phyloP scores from a whole-genome alignment of 1,139 yeast genomes.

The Hansenula sp. region DNA sequence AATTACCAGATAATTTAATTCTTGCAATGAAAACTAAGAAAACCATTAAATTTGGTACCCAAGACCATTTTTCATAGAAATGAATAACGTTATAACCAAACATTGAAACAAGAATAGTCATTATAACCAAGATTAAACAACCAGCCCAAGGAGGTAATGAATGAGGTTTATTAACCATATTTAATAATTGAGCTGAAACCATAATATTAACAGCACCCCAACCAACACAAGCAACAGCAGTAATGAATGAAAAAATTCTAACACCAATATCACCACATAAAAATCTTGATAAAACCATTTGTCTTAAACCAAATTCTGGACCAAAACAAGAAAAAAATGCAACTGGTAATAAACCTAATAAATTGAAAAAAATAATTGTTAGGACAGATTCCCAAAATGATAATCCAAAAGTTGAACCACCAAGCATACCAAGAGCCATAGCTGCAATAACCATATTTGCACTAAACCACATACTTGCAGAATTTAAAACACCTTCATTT shows the following conservation, averaged over 20 bases:
- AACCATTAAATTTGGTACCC: slow-evolving; percentile 76
- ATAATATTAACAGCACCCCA: slow-evolving; percentile 95
- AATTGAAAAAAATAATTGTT: slow-evolving; percentile 64
- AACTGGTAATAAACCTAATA: slow-evolving; percentile 72
- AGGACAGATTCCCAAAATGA: slow-evolving; percentile 65
- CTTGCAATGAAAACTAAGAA: slow-evolving; percentile 78
- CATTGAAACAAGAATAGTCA: slow-evolving; percentile 72
- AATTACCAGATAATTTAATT: slow-evolving; percentile 61
- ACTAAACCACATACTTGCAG: slow-evolving; percentile 90
- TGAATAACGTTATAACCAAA: slow-evolving; percentile 86
- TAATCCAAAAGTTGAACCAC: slow-evolving; percentile 39
- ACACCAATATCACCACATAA: slow-evolving; percentile 73
- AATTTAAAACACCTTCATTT: slow-evolving; percentile 57
- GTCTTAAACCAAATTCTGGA: slow-evolving; percentile 81
- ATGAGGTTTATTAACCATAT: slow-evolving; percentile 59
- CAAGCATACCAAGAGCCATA: slow-evolving; percentile 76
- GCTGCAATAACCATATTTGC: slow-evolving; percentile 89
- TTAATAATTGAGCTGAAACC: slow-evolving; percentile 81
- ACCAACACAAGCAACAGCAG: slow-evolving; percentile 85
- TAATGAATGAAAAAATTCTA: slow-evolving; percentile 73
- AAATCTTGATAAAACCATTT: slow-evolving; percentile 77
- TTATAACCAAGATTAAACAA: slow-evolving; percentile 63
- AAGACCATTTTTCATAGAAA: slow-evolving; percentile 75
- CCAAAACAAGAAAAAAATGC: slow-evolving; percentile 85
- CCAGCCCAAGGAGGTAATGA: slow-evolving; percentile 89